A percentile compares a stretch with the other conserved stretches of the same genome.
Conservation (phyloP, 2,329 filamentous ascomycete species). For the Trichoderma endophyticum region DNA sequence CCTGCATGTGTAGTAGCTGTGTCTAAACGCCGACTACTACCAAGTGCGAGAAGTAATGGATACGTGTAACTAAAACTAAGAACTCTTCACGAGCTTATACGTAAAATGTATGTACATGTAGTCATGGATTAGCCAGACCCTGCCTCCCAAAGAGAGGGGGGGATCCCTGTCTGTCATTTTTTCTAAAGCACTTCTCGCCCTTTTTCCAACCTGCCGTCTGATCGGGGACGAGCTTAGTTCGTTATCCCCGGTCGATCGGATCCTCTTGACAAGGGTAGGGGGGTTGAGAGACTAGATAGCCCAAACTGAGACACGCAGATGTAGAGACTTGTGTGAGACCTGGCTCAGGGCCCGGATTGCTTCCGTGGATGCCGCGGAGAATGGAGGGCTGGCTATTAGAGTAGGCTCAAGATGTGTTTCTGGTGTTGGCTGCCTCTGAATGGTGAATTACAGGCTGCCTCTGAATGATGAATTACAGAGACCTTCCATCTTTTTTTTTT, state of each 20-base stretch:
- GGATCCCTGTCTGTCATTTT: background rate
- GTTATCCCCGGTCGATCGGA: constrained; percentile 4
- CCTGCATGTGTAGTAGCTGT: background rate
- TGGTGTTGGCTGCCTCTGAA: background rate
- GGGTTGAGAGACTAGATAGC: background rate
- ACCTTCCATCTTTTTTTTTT: background rate
- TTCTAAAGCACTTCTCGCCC: background rate
- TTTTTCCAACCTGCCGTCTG: background rate
- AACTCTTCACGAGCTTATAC: background rate
- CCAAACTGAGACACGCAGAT: background rate
- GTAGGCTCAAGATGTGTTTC: background rate
- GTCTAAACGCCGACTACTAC: background rate
- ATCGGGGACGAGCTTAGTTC: background rate
- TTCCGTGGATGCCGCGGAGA: background rate
- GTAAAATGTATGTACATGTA: background rate
- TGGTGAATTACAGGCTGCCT: background rate
- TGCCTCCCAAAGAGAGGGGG: background rate
- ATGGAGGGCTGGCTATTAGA: background rate
- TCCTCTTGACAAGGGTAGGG: constrained; percentile 4
- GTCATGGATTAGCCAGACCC: background rate
- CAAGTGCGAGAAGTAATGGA: background rate
- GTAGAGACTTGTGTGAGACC: background rate
- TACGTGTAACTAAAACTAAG: background rate
- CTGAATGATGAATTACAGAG: background rate
- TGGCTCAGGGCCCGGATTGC: background rate